phyloP scores from a whole-genome alignment of 495 filamentous ascomycete species.

The Xylona heveae region DNA sequence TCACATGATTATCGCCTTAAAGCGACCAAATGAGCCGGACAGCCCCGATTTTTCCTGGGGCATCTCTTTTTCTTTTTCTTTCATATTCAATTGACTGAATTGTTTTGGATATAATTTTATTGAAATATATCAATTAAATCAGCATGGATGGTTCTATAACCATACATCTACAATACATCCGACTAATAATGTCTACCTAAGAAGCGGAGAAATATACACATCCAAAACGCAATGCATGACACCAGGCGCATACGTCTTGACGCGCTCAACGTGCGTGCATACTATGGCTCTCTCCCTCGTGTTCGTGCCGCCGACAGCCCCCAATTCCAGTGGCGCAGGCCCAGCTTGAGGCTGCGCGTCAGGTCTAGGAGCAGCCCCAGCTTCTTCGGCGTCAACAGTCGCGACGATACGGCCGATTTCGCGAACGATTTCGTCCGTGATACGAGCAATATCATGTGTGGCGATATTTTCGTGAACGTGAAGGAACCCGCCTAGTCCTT shows the following conservation, averaged over 20 bases:
- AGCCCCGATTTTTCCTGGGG: too few relatives aligned
- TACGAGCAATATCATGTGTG: slow-evolving; percentile 33
- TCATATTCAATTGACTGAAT: neutral
- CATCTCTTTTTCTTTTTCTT: slow-evolving; percentile 1
- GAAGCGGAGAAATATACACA: slow-evolving; percentile 32
- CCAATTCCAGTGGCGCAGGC: neutral
- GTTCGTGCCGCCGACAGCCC: slow-evolving; percentile 4
- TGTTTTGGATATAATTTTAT: too few relatives aligned
- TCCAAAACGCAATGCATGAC: slow-evolving; percentile 82
- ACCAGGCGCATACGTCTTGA: slow-evolving; percentile 85
- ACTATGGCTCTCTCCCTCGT: too few relatives aligned
- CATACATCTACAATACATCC: too few relatives aligned
- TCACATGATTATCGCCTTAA: too few relatives aligned
- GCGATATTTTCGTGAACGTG: slow-evolving; percentile 81
- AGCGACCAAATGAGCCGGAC: too few relatives aligned
- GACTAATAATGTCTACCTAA: slow-evolving; percentile 5
- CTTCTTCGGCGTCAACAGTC: slow-evolving; percentile 7
- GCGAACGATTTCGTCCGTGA: slow-evolving; percentile 23
- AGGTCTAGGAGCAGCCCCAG: neutral
- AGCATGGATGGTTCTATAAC: too few relatives aligned
- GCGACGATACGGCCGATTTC: slow-evolving; percentile 11
- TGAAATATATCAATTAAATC: too few relatives aligned
- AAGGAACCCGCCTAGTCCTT: slow-evolving; percentile 35
- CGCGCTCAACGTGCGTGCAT: slow-evolving; percentile 55
- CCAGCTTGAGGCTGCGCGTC: neutral